Evolutionary conservation across 129 eudicot genomes (phyloP).

Genomic region (Oenanthe sinensis): DNA sequence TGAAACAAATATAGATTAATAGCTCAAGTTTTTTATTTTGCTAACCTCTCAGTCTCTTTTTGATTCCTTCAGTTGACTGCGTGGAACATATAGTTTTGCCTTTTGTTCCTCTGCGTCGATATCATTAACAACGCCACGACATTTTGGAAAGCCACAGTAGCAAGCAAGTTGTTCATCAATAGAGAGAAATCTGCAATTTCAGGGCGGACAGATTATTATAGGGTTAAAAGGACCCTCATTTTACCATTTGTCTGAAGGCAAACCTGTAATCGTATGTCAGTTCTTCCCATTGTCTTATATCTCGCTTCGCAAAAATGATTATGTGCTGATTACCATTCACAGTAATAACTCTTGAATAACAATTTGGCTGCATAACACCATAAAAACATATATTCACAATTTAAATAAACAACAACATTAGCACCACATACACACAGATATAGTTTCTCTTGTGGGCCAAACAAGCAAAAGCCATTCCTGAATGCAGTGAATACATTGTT

Average conservation of each 20-base stretch:
- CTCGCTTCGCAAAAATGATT: conserved; percentile 92
- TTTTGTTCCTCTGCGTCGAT: conserved; percentile 72
- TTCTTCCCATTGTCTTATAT: conserved; percentile 91
- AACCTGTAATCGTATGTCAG: conserved; percentile 97
- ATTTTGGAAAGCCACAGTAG: conserved; percentile 84
- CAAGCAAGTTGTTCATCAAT: conserved; percentile 81
- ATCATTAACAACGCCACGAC: conserved; percentile 96
- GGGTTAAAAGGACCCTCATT: background rate
- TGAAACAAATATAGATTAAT: background rate
- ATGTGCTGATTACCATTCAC: conserved; percentile 85
- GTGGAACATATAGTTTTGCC: conserved; percentile 66
- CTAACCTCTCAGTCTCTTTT: conserved; percentile 52
- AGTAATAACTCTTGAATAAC: conserved; percentile 89
- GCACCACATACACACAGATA: background rate
- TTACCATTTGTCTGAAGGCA: conserved; percentile 12
- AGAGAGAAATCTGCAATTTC: conserved; percentile 58
- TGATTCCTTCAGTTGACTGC: conserved; percentile 66
- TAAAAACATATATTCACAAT: background rate
- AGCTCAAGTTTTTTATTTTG: background rate
- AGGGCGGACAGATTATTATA: conserved; percentile 6
- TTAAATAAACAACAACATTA: background rate
- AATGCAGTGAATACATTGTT: background rate
- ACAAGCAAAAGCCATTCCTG: background rate
- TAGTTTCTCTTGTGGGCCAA: background rate
- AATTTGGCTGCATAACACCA: conserved; percentile 68